Evolutionary conservation across 2,329 filamentous ascomycete genomes (phyloP).

Genomic region (Aspergillus sojae): DNA sequence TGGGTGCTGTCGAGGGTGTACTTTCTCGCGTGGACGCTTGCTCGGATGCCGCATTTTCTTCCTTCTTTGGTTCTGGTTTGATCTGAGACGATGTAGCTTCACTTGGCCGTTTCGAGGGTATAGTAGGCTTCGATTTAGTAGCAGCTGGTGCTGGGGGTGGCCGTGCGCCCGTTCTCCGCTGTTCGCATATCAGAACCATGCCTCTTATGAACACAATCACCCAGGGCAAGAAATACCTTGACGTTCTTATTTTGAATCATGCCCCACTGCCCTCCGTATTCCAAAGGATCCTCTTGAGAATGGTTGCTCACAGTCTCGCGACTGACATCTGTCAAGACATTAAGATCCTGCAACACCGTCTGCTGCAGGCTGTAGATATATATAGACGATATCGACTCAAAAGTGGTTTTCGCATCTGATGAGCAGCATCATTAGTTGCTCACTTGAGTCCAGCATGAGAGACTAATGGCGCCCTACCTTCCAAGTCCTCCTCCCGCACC

Average conservation of each 20-base stretch:
- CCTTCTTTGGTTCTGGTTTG: slow-evolving; percentile 28
- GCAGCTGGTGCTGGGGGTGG: slow-evolving; percentile 34
- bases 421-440: not conserved
- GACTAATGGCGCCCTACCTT: slow-evolving; percentile 52
- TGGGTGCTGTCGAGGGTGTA: slow-evolving; percentile 38
- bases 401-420: slow-evolving; percentile 67
- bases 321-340: slow-evolving; percentile 70
- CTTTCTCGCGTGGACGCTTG: slow-evolving; percentile 24
- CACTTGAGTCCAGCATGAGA: not conserved
- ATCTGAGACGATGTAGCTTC: slow-evolving; percentile 23
- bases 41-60: slow-evolving; percentile 22
- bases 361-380: slow-evolving; percentile 86
- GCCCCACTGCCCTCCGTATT: slow-evolving; percentile 66
- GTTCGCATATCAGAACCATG: slow-evolving; percentile 1
- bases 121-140: slow-evolving; percentile 35
- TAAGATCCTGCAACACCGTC: slow-evolving; percentile 70
- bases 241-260: slow-evolving; percentile 74
- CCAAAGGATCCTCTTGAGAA: slow-evolving; percentile 61
- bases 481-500: slow-evolving; percentile 71
- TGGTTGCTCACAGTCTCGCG: slow-evolving; percentile 63
- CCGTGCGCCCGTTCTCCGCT: slow-evolving; percentile 53
- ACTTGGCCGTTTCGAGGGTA: slow-evolving; percentile 44
- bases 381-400: slow-evolving; percentile 73
- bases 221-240: slow-evolving; percentile 43
- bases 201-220: not conserved